phyloP scores from a whole-genome alignment of 257 asterid species.

The Solanum habrochaites region DNA sequence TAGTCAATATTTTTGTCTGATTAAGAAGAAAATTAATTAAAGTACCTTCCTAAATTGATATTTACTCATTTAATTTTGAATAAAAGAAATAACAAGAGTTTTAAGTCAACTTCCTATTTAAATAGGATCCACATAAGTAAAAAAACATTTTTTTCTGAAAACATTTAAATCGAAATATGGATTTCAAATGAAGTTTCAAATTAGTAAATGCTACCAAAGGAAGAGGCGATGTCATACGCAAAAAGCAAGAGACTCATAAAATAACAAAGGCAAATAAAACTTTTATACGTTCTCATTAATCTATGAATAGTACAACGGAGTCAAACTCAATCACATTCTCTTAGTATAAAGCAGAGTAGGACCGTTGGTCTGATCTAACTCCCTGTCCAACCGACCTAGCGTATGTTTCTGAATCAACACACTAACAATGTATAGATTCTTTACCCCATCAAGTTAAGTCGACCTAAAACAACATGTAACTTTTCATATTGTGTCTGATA shows the following conservation, averaged over 20 bases:
- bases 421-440: neutral
- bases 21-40: neutral
- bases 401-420: neutral
- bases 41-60: neutral
- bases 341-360: neutral
- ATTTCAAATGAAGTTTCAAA: neutral
- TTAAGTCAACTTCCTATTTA: neutral
- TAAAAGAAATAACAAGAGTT: neutral
- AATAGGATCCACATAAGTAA: neutral
- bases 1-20: neutral
- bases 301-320: neutral
- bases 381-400: neutral
- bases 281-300: neutral
- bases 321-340: neutral
- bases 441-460: neutral
- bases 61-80: neutral
- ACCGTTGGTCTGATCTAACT: neutral
- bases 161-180: neutral
- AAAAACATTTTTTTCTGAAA: neutral
- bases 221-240: neutral
- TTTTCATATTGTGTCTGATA: neutral
- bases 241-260: neutral
- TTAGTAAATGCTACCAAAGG: neutral
- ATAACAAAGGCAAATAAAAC: neutral
- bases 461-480: neutral